Conservation (phyloP, 2,329 filamentous ascomycete species). For the Bipolaris oryzae region DNA sequence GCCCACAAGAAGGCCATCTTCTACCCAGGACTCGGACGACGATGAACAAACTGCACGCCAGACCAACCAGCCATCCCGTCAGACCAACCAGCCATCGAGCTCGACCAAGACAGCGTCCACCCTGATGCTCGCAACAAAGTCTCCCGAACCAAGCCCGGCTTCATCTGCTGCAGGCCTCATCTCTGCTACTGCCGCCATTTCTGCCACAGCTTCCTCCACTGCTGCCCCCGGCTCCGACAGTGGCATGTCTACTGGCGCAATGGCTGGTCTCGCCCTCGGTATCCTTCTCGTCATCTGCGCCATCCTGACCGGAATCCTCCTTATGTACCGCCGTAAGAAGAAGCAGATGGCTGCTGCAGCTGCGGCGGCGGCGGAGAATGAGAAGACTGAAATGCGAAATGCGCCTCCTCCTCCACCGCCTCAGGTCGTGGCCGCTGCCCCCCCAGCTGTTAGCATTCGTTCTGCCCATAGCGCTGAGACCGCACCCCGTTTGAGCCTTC, state of each 20-base stretch:
- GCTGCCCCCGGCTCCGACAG: slow-evolving; percentile 23
- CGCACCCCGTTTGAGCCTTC: slow-evolving; percentile 82
- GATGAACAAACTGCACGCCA: not conserved
- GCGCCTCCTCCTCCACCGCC: slow-evolving; percentile 38
- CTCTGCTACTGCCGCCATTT: slow-evolving; percentile 34
- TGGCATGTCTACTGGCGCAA: slow-evolving; percentile 59
- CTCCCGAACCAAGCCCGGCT: slow-evolving; percentile 24
- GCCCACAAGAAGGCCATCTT: slow-evolving; percentile 27
- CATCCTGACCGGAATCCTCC: slow-evolving; percentile 70
- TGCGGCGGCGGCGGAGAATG: slow-evolving; percentile 46
- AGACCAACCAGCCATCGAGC: slow-evolving; percentile 12
- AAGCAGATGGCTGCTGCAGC: slow-evolving; percentile 56
- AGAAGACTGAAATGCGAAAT: slow-evolving; percentile 47
- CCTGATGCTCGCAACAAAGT: slow-evolving; percentile 37
- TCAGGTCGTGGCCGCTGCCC: slow-evolving; percentile 21
- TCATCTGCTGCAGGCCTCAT: slow-evolving; percentile 25
- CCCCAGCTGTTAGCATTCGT: slow-evolving; percentile 44
- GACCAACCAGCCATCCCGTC: not conserved
- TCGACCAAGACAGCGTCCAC: slow-evolving; percentile 29
- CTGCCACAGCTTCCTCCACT: slow-evolving; percentile 29
- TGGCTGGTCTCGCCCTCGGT: slow-evolving; percentile 85
- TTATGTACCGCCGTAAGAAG: slow-evolving; percentile 76
- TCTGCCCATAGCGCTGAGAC: slow-evolving; percentile 57
- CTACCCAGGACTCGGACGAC: slow-evolving; percentile 18
- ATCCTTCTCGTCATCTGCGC: slow-evolving; percentile 72